phyloP scores from a whole-genome alignment of 108 stramenopile species.

The Skeletonema tropicum region DNA sequence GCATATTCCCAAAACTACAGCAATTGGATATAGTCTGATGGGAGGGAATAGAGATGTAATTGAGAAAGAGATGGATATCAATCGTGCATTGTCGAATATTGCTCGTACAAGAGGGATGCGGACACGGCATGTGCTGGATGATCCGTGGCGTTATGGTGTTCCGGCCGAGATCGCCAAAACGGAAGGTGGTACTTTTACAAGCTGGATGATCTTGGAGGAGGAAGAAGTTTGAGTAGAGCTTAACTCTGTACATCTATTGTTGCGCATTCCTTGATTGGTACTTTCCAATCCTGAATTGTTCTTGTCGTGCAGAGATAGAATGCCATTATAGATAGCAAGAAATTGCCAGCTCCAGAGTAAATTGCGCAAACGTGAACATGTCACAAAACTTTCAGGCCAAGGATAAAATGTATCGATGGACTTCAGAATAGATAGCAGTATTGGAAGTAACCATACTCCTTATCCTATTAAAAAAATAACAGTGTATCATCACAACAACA shows the following conservation, averaged over 20 bases:
- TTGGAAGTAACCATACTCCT: too few species aligned
- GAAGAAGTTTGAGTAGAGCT: neutral
- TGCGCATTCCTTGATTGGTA: too few species aligned
- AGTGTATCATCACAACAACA: too few species aligned
- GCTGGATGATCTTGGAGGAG: slow-evolving; percentile 31
- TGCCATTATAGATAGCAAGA: too few species aligned
- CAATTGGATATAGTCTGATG: slow-evolving; percentile 52
- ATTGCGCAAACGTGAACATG: too few species aligned
- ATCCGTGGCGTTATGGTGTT: slow-evolving; percentile 40
- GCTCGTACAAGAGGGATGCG: slow-evolving; percentile 44
- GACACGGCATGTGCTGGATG: slow-evolving; percentile 45
- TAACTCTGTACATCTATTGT: neutral
- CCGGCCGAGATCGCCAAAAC: slow-evolving; percentile 23
- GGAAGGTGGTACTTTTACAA: slow-evolving; percentile 33
- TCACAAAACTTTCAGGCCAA: too few species aligned
- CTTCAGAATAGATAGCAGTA: too few species aligned
- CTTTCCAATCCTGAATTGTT: too few species aligned
- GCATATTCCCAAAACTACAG: slow-evolving; percentile 20
- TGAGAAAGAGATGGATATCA: slow-evolving; percentile 46
- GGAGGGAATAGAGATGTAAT: slow-evolving; percentile 50
- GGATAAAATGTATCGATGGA: too few species aligned
- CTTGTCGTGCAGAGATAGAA: too few species aligned
- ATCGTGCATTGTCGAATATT: slow-evolving; percentile 35
- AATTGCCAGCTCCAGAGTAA: too few species aligned
- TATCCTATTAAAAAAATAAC: too few species aligned